These are phyloP conservation scores for Hypomyces rosellus DNA, from an alignment of 2,329 filamentous ascomycete species.

Conservation along the genomic window DNA sequence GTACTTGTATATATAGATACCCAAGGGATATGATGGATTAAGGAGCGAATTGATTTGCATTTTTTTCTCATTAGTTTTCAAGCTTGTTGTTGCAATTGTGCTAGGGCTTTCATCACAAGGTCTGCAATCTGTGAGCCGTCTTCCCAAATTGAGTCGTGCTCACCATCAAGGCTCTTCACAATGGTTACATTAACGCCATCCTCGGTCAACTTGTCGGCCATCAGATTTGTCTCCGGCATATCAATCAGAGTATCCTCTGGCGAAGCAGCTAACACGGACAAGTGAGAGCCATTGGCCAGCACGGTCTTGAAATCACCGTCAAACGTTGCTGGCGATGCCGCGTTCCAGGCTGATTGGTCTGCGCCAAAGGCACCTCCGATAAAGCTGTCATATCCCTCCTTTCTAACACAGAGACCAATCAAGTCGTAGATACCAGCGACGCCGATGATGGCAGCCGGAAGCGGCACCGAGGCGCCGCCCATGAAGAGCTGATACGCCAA, in stretches of 20 bases:
- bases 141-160: constrained; percentile 60
- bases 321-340: constrained; percentile 47
- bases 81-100: neutral
- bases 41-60: neutral
- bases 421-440: constrained; percentile 64
- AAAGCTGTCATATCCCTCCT: constrained; percentile 50
- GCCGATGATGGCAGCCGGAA: constrained; percentile 51
- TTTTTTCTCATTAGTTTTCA: neutral
- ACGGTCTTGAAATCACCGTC: constrained; percentile 33
- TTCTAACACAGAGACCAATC: constrained; percentile 42
- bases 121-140: constrained; percentile 51
- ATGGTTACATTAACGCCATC: constrained; percentile 29
- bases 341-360: constrained; percentile 44
- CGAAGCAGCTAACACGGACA: constrained; percentile 40
- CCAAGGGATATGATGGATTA: neutral
- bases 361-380: constrained; percentile 55
- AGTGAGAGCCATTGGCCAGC: constrained; percentile 26
- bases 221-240: constrained; percentile 50
- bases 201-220: constrained; percentile 41
- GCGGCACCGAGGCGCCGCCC: constrained; percentile 30
- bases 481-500: constrained; percentile 56
- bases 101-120: constrained; percentile 27
- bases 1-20: neutral
- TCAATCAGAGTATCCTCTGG: constrained; percentile 45
- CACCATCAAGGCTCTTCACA: constrained; percentile 43